Percentiles rank a stretch among this genome's conserved stretches.
These are phyloP conservation scores for Phialocephala sp. DNA, from an alignment of 2,329 filamentous ascomycete genomes.

Conservation along the genomic window DNA sequence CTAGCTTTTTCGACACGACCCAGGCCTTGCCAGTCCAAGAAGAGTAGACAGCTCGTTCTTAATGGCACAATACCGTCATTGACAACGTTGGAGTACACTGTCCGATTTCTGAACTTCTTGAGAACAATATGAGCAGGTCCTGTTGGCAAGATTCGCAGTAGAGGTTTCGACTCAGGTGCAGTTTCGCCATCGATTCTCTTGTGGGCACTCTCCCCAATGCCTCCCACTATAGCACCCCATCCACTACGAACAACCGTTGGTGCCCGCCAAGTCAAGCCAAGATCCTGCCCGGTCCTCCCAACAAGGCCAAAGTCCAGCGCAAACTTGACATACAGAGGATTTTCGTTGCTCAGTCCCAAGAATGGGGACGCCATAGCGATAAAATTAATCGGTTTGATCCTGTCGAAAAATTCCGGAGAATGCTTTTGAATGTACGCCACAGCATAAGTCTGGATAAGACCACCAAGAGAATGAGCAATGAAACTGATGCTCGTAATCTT, in stretches of 20 bases:
- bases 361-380: conserved; percentile 87
- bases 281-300: conserved; percentile 92
- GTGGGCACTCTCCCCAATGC: conserved; percentile 72
- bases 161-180: conserved; percentile 84
- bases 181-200: conserved; percentile 62
- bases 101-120: conserved; percentile 87
- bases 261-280: conserved; percentile 92
- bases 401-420: conserved; percentile 86
- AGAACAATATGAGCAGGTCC: conserved; percentile 88
- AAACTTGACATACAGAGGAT: conserved; percentile 96
- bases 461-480: conserved; percentile 88
- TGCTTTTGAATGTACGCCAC: conserved; percentile 97
- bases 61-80: conserved; percentile 97
- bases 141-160: conserved; percentile 86
- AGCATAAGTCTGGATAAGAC: conserved; percentile 89
- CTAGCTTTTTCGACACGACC: conserved; percentile 93
- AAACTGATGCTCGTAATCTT: conserved; percentile 95
- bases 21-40: conserved; percentile 94
- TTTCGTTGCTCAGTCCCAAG: conserved; percentile 93
- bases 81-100: conserved; percentile 95
- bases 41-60: conserved; percentile 93
- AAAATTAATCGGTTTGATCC: conserved; percentile 89
- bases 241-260: conserved; percentile 84
- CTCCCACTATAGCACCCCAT: conserved; percentile 86
- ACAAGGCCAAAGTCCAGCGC: conserved; percentile 95